Conservation (phyloP, 2,329 filamentous ascomycete species). For the Colletotrichum sp. region DNA sequence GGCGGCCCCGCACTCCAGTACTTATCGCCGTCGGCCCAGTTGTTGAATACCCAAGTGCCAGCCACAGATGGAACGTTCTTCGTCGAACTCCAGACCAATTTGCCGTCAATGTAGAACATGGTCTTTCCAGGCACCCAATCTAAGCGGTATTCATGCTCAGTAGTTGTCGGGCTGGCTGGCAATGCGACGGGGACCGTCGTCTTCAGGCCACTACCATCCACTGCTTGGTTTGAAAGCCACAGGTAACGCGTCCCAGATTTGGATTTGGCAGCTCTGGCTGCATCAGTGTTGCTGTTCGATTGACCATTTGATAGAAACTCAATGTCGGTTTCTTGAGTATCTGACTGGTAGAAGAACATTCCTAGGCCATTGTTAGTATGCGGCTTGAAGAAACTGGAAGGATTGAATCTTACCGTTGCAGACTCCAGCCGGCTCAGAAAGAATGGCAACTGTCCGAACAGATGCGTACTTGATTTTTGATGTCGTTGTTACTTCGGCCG, state of each 20-base stretch:
- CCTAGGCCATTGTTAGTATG: conserved; percentile 14
- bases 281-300: conserved; percentile 24
- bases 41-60: conserved; percentile 33
- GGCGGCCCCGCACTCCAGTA: conserved; percentile 32
- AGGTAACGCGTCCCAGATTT: not conserved
- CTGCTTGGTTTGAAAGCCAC: not conserved
- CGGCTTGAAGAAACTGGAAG: rapidly evolving
- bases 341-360: conserved; percentile 32
- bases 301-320: conserved; percentile 32
- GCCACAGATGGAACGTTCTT: conserved; percentile 25
- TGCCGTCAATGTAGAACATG: conserved; percentile 29
- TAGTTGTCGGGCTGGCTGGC: conserved; percentile 24
- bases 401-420: conserved; percentile 28
- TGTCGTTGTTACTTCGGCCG: conserved; percentile 25
- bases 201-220: not conserved
- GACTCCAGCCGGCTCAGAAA: conserved; percentile 29
- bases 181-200: conserved; percentile 13
- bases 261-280: not conserved
- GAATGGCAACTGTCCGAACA: conserved; percentile 30
- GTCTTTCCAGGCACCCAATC: conserved; percentile 29
- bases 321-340: conserved; percentile 32
- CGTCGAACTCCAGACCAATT: conserved; percentile 26
- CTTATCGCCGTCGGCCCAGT: conserved; percentile 32
- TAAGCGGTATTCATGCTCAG: conserved; percentile 33
- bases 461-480: conserved; percentile 31